A percentile compares a stretch with the other conserved stretches of the same genome.
Conservation (phyloP, 139 green algal genomes). For the Ostreobium quekettii region DNA sequence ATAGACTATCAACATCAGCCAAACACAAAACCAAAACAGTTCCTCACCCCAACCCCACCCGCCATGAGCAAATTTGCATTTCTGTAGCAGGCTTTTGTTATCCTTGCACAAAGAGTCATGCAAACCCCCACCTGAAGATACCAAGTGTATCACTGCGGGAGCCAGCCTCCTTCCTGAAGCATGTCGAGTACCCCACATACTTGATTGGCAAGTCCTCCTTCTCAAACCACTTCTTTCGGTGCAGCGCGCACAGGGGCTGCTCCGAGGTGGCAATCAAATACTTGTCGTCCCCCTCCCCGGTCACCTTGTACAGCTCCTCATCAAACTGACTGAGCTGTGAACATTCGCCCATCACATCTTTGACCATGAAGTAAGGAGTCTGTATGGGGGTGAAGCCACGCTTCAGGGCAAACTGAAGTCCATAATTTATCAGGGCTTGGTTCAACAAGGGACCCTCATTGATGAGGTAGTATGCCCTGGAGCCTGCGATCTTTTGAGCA, state of each 20-base stretch:
- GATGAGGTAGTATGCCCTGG: slow-evolving; percentile 89
- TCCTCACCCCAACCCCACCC: too few species aligned
- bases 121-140: slow-evolving; percentile 47
- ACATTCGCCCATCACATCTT: slow-evolving; percentile 94
- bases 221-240: slow-evolving; percentile 91
- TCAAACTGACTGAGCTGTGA: slow-evolving; percentile 98
- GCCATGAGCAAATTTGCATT: too few species aligned
- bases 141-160: slow-evolving; percentile 72
- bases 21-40: too few species aligned
- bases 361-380: slow-evolving; percentile 84
- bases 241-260: slow-evolving; percentile 93
- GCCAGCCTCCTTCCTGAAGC: slow-evolving; percentile 98
- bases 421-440: slow-evolving; percentile 81
- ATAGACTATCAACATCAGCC: too few species aligned
- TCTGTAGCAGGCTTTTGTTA: too few species aligned
- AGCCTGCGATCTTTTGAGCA: slow-evolving; percentile 63
- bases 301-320: slow-evolving; percentile 90
- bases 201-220: slow-evolving; percentile 59
- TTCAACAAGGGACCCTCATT: slow-evolving; percentile 93
- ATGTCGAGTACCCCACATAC: slow-evolving; percentile 97
- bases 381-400: slow-evolving; percentile 76
- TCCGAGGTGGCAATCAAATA: slow-evolving; percentile 98
- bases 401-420: slow-evolving; percentile 59
- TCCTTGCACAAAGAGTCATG: too few species aligned
- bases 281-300: slow-evolving; percentile 97